phyloP scores from a whole-genome alignment of 2,329 filamentous ascomycete genomes.

The Pseudogymnoascus sp. region DNA sequence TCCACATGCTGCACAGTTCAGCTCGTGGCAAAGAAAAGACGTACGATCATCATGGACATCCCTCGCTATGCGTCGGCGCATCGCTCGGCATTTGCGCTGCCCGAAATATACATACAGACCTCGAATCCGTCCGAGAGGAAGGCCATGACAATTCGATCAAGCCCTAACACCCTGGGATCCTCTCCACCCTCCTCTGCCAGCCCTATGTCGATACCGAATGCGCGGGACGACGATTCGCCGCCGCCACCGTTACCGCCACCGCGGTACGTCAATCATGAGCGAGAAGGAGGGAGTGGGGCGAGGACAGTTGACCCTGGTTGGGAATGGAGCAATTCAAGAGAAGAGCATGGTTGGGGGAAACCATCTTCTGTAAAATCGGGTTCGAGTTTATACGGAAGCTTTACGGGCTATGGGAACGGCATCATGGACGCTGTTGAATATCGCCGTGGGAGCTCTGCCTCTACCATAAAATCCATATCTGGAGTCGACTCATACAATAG shows the following conservation, averaged over 20 bases:
- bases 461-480: conserved; percentile 39
- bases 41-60: conserved; percentile 35
- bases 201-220: conserved; percentile 57
- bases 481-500: conserved; percentile 33
- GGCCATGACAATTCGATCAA: conserved; percentile 21
- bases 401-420: conserved; percentile 27
- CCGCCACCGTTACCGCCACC: conserved; percentile 62
- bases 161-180: conserved; percentile 25
- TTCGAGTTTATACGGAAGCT: conserved; percentile 43
- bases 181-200: conserved; percentile 37
- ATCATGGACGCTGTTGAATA: conserved; percentile 22
- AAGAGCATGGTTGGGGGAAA: conserved; percentile 39
- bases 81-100: conserved; percentile 24
- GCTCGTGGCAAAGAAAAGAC: conserved; percentile 20
- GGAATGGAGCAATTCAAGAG: conserved; percentile 52
- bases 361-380: conserved; percentile 38
- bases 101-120: conserved; percentile 37
- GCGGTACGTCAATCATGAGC: conserved; percentile 48
- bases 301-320: conserved; percentile 47
- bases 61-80: conserved; percentile 27
- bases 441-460: conserved; percentile 32
- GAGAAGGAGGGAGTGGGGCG: conserved; percentile 20
- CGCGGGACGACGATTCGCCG: conserved; percentile 36
- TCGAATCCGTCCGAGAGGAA: conserved; percentile 30
- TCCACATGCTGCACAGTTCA: conserved; percentile 15